Evolutionary conservation across 352 stramenopile species (phyloP).

Genomic region (Phytophthora palmivora): DNA sequence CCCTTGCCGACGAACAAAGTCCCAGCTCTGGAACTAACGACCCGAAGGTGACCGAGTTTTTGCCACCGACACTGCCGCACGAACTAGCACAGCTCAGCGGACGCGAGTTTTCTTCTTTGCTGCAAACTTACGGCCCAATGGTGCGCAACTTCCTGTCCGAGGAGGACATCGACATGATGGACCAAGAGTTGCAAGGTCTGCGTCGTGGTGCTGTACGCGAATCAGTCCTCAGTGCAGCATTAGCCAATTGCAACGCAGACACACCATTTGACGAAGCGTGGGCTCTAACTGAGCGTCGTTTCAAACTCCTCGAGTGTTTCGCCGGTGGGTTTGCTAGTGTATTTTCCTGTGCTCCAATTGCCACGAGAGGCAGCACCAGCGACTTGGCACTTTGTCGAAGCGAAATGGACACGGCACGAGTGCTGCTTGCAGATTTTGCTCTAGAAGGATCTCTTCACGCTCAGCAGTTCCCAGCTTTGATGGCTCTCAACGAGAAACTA

Average conservation of each 20-base stretch:
- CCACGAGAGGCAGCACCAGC: slow-evolving; percentile 12
- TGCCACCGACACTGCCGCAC: slow-evolving; percentile 56
- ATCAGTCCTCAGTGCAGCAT: slow-evolving; percentile 21
- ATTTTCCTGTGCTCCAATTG: slow-evolving; percentile 28
- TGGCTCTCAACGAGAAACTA: slow-evolving; percentile 29
- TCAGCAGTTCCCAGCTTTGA: slow-evolving; percentile 52
- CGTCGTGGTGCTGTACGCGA: slow-evolving; percentile 32
- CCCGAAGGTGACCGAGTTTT: slow-evolving; percentile 20
- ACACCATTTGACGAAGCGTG: slow-evolving; percentile 55
- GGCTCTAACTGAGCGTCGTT: slow-evolving; percentile 43
- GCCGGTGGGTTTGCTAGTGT: slow-evolving; percentile 65
- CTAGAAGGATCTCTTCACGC: slow-evolving; percentile 55
- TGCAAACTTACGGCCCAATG: slow-evolving; percentile 41
- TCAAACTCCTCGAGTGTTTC: slow-evolving; percentile 60
- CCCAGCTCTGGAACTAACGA: slow-evolving; percentile 2
- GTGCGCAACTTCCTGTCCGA: slow-evolving; percentile 37
- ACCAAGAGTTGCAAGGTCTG: slow-evolving; percentile 43
- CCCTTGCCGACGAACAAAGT: slow-evolving; percentile 16
- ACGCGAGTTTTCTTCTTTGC: slow-evolving; percentile 54
- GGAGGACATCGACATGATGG: slow-evolving; percentile 41
- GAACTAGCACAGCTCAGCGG: slow-evolving; percentile 55
- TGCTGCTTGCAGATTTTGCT: slow-evolving; percentile 40
- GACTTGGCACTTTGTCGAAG: slow-evolving; percentile 33
- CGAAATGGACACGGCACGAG: slow-evolving; percentile 31
- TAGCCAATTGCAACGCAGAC: slow-evolving; percentile 33